Percentiles rank a stretch among this genome's conserved stretches.
Conservation (phyloP, 1,284 basidiomycete genomes). For the Golubevia pallescens region DNA sequence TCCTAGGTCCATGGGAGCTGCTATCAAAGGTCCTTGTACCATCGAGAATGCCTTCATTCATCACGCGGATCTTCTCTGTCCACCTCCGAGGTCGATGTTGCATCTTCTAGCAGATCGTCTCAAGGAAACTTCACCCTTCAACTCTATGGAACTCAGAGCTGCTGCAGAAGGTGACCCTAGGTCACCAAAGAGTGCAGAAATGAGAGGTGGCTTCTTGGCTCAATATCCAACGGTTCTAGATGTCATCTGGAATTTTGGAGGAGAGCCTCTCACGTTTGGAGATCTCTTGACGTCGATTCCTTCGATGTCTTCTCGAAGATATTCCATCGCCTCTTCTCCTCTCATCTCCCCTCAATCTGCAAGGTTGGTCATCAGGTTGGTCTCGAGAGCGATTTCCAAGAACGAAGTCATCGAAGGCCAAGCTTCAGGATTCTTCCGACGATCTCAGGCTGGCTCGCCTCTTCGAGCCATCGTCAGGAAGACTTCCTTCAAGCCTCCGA, state of each 20-base stretch:
- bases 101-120: background rate
- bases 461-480: background rate
- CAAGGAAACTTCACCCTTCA: background rate
- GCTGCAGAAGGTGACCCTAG: background rate
- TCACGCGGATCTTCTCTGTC: background rate
- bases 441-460: background rate
- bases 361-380: background rate
- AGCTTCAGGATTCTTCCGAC: background rate
- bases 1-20: background rate
- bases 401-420: background rate
- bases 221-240: background rate
- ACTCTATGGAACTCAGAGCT: background rate
- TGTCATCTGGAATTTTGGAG: background rate
- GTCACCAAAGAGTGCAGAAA: background rate
- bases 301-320: background rate
- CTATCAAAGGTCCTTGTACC: background rate
- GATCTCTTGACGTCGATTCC: background rate
- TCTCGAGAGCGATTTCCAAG: background rate
- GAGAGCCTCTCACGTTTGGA: too few species aligned
- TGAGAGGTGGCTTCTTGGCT: background rate
- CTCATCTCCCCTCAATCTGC: background rate
- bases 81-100: background rate
- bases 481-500: background rate
- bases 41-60: background rate
- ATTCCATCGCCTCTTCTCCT: slow-evolving; percentile 2